Base-by-base conservation (phyloP, 495 filamentous ascomycete species). In the Talaromyces ruber region DNA sequence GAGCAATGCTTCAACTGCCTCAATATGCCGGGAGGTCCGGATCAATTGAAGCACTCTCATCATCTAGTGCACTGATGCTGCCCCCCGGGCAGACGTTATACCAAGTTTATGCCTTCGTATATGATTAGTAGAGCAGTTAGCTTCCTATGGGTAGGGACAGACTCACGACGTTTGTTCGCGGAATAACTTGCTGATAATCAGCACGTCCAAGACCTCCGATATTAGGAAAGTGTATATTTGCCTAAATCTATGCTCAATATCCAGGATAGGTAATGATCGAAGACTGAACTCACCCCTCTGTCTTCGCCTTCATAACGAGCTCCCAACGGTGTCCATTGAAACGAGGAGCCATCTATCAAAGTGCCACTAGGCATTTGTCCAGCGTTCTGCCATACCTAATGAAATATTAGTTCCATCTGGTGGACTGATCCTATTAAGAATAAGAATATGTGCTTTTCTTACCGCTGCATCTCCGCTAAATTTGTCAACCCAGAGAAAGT, bases 401-500 rank as follows among this genome's bases (percentile, higher is more conserved):
- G 6, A 0, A 25, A 9, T 21, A 22, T 18, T n/a, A n/a, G n/a
- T 16, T 57, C n/a, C 22, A 16, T 11, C 0, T 18, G 24, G 16
- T 29, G 16, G 24, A 25, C 3, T 32, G 54, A 11, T 57, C 16
- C 16, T 22, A 21, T 29, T 2, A 57, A 37, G 4, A 18, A 30
- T 29, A 32, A 24, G 12, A 32, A 45, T 22, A 0, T 39, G 34
- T 16, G 1, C 3, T 39, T 59, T 22, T 45, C 57, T 59, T 59
- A 43, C 32, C 11, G 2, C 26, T 45, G 32, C 45, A 34, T 56
- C 51, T 30, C 63, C 50, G 34, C 14, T 61, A 28, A 63, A 63
- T 25, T 71, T 75, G 22, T 67, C 59, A 28, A 72, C 54, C 64
- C 69, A 69, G 18, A 72, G 24, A 43, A 50, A 59, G 51, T 26